Evolutionary conservation across 169 alveolate genomes (phyloP).

Genomic region (Plasmodium inui): DNA sequence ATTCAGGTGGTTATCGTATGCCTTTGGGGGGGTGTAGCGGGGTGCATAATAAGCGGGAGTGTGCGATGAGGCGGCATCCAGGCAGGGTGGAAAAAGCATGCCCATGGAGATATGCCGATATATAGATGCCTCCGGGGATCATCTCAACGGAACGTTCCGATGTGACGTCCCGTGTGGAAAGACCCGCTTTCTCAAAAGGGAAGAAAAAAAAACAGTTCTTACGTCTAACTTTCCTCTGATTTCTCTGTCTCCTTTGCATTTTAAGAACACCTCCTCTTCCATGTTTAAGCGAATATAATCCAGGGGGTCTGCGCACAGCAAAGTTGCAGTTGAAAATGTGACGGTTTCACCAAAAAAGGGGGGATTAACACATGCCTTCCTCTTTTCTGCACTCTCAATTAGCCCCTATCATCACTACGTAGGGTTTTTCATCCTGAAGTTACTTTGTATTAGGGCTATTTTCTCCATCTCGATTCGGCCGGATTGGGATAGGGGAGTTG

Average conservation of each 20-base stretch:
- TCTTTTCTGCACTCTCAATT: neutral
- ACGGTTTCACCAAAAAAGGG: neutral
- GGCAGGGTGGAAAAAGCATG: neutral
- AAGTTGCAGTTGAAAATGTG: neutral
- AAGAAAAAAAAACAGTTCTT: neutral
- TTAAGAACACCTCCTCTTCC: slow-evolving; percentile 90
- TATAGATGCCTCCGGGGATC: neutral
- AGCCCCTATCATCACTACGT: neutral
- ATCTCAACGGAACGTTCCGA: neutral
- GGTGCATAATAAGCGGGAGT: neutral
- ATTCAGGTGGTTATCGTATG: slow-evolving; percentile 93
- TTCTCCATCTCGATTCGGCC: neutral
- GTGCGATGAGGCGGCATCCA: neutral
- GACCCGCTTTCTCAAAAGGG: neutral
- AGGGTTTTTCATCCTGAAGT: neutral
- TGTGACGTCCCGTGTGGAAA: neutral
- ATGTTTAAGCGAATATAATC: slow-evolving; percentile 91
- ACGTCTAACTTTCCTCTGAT: slow-evolving; percentile 91
- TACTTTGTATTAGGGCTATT: slow-evolving; percentile 57
- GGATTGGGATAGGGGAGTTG: neutral
- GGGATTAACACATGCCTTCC: neutral
- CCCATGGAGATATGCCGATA: neutral
- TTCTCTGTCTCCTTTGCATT: slow-evolving; percentile 93
- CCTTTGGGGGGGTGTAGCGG: slow-evolving; percentile 78
- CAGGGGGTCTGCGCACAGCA: slow-evolving; percentile 88